phyloP scores from a whole-genome alignment of 2,329 filamentous ascomycete species.

The Arachnopeziza araneosa region DNA sequence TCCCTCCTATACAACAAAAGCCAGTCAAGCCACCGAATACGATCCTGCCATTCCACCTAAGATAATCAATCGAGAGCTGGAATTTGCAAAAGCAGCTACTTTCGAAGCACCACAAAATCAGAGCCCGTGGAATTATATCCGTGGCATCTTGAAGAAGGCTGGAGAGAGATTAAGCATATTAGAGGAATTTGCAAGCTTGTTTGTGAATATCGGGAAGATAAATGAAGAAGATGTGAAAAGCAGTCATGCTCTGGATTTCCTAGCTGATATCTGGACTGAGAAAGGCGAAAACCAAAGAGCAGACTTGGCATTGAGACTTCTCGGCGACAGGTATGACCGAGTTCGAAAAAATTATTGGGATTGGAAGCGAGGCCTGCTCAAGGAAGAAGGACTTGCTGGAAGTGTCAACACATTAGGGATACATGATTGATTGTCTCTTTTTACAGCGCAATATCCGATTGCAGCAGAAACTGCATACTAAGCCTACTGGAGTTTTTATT shows the following conservation, averaged over 20 bases:
- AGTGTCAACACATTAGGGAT: background rate
- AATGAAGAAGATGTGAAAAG: conserved; percentile 44
- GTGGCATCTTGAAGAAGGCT: conserved; percentile 67
- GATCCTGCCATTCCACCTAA: conserved; percentile 54
- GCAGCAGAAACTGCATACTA: background rate
- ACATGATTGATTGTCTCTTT: background rate
- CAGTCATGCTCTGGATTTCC: conserved; percentile 63
- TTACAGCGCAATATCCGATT: background rate
- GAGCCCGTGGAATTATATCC: conserved; percentile 88
- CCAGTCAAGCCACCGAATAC: conserved; percentile 43
- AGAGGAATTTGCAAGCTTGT: conserved; percentile 45
- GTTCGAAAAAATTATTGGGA: conserved; percentile 91
- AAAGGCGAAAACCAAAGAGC: conserved; percentile 57
- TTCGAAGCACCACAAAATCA: conserved; percentile 83
- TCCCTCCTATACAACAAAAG: conserved; percentile 44
- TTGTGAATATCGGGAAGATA: conserved; percentile 40
- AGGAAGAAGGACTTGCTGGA: background rate
- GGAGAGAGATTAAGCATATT: conserved; percentile 43
- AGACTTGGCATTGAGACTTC: conserved; percentile 60
- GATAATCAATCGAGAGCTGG: conserved; percentile 68
- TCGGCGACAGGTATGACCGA: conserved; percentile 85
- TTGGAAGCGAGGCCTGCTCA: conserved; percentile 47
- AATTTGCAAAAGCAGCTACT: conserved; percentile 69
- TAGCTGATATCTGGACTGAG: conserved; percentile 60
- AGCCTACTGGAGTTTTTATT: too few species aligned